These are phyloP conservation scores for Naganishia cerealis DNA, from an alignment of 1,284 basidiomycete species.

Conservation along the genomic window DNA sequence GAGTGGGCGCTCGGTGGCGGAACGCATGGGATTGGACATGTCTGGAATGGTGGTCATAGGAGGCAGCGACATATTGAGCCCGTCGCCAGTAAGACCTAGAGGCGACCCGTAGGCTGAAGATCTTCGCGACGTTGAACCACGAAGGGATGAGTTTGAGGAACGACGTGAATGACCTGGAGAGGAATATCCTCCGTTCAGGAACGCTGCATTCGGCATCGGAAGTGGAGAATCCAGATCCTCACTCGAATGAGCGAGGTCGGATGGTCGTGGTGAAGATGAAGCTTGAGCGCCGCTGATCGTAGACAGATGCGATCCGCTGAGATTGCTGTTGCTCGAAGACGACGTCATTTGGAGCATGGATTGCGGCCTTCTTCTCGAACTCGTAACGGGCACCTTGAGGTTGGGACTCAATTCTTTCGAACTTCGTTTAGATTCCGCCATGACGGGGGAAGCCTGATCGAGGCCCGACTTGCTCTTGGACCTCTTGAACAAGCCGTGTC, in stretches of 20 bases:
- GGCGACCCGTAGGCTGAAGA: constrained; percentile 20
- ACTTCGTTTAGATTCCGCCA: background rate
- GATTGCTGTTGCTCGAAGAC: constrained; percentile 22
- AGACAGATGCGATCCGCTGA: background rate
- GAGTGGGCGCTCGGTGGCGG: constrained; percentile 48
- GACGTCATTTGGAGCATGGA: constrained; percentile 28
- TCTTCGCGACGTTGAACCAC: constrained; percentile 13
- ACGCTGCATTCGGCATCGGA: constrained; percentile 28
- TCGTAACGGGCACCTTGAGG: constrained; percentile 20
- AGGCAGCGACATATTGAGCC: constrained; percentile 6
- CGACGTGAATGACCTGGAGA: constrained; percentile 27
- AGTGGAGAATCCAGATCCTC: constrained; percentile 24
- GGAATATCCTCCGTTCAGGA: constrained; percentile 22
- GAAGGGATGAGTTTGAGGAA: constrained; percentile 21
- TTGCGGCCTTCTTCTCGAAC: constrained; percentile 16
- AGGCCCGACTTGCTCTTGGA: constrained; percentile 18
- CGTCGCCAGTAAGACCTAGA: constrained; percentile 16
- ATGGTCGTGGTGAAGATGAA: background rate
- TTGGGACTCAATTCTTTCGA: constrained; percentile 21
- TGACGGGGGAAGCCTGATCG: background rate
- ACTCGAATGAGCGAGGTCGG: background rate
- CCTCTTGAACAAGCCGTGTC: constrained; percentile 17
- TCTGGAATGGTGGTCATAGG: constrained; percentile 40
- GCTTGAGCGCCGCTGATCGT: constrained; percentile 6
- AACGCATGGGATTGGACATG: constrained; percentile 50